Conservation (phyloP, 164 flowering plant genomes). For the Aristolochia contorta region DNA sequence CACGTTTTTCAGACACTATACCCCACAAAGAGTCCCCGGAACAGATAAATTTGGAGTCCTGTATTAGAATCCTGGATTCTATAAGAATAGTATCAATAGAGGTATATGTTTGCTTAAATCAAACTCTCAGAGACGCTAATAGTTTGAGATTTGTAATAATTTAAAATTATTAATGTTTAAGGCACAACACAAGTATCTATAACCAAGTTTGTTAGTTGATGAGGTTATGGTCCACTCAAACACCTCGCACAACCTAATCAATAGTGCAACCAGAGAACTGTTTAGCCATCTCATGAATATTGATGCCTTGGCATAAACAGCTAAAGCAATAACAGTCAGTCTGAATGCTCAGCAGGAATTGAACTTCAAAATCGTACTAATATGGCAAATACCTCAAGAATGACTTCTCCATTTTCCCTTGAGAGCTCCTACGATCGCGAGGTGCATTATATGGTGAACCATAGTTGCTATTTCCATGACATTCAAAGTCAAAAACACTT, state of each 20-base stretch:
- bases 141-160: too few species aligned
- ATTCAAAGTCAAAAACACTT: conserved; percentile 68
- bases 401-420: conserved; percentile 98
- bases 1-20: too few species aligned
- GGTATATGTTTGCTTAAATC: too few species aligned
- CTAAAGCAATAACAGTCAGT: background rate
- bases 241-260: background rate
- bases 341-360: background rate
- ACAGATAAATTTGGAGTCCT: too few species aligned
- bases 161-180: too few species aligned
- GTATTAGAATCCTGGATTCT: too few species aligned
- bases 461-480: conserved; percentile 81
- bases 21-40: too few species aligned
- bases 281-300: background rate
- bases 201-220: too few species aligned
- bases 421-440: conserved; percentile 64
- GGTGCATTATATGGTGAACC: conserved; percentile 60
- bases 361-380: background rate
- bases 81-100: too few species aligned
- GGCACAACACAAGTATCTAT: too few species aligned
- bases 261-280: background rate
- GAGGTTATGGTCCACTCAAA: background rate
- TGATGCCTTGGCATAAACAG: too few species aligned
- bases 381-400: conserved; percentile 62
- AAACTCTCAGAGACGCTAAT: too few species aligned